Conservation (phyloP, 345 rosid genomes). For the Atalantia buxifolia region DNA sequence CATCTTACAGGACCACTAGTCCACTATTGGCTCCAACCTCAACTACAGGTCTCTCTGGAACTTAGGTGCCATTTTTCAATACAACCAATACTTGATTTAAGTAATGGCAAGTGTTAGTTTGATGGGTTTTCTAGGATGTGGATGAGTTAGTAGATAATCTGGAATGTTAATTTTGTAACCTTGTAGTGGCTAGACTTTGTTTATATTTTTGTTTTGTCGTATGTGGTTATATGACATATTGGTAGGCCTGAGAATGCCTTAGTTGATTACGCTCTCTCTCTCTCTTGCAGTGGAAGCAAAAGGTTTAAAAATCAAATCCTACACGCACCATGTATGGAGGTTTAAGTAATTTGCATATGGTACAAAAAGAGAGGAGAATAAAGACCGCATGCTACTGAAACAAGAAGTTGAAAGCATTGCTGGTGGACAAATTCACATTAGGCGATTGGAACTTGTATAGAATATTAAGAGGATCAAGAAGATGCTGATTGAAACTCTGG, state of each 20-base stretch:
- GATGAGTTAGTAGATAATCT: background rate
- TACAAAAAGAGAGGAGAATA: too few species aligned
- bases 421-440: background rate
- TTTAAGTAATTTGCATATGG: too few species aligned
- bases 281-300: too few species aligned
- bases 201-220: too few species aligned
- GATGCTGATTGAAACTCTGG: background rate
- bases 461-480: background rate
- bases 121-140: background rate
- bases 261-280: too few species aligned
- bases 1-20: slow-evolving; percentile 10
- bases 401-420: background rate
- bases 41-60: background rate
- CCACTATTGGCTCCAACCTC: background rate
- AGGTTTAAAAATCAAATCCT: too few species aligned
- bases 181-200: too few species aligned
- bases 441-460: background rate
- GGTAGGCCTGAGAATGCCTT: too few species aligned
- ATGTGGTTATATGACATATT: too few species aligned
- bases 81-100: too few species aligned
- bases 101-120: background rate
- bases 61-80: background rate
- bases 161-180: too few species aligned
- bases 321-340: too few species aligned
- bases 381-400: background rate